A percentile compares a stretch with the other conserved stretches of the same genome.
Conservation (phyloP, 495 filamentous ascomycete species). For the Tuber melanosporum region DNA sequence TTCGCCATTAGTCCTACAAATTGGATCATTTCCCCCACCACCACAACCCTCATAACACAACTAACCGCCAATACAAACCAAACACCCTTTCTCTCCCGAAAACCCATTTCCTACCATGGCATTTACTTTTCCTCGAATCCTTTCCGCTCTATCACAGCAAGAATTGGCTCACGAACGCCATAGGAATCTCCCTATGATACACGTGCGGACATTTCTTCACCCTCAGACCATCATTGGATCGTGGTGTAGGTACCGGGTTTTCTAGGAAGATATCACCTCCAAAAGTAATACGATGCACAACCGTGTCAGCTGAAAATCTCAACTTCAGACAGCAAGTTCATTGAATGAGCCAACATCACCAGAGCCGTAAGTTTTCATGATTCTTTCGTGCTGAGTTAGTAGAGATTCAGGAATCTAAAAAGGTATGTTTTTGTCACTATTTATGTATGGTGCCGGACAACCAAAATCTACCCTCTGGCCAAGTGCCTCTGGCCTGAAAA, state of each 20-base stretch:
- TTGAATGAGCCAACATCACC: background rate
- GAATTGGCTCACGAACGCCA: background rate
- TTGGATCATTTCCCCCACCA: background rate
- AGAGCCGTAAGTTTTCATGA: background rate
- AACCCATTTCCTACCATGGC: background rate
- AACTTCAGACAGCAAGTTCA: background rate
- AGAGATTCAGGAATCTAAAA: background rate
- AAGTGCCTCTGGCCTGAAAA: too few species aligned
- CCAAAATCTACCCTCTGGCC: too few species aligned
- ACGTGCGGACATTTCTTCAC: too few species aligned
- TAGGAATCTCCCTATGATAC: too few species aligned
- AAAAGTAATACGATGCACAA: background rate
- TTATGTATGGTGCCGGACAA: too few species aligned
- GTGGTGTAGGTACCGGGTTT: too few species aligned
- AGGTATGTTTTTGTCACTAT: background rate
- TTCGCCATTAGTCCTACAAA: background rate
- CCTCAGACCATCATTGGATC: background rate
- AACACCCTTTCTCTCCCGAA: too few species aligned
- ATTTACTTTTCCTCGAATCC: background rate
- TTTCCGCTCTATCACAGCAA: background rate
- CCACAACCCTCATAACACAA: too few species aligned
- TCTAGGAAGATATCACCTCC: background rate
- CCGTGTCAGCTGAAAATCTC: background rate
- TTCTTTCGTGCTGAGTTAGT: background rate
- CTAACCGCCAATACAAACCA: background rate